These are phyloP conservation scores for Aspergillus steynii DNA, from an alignment of 495 filamentous ascomycete genomes.

Conservation along the genomic window DNA sequence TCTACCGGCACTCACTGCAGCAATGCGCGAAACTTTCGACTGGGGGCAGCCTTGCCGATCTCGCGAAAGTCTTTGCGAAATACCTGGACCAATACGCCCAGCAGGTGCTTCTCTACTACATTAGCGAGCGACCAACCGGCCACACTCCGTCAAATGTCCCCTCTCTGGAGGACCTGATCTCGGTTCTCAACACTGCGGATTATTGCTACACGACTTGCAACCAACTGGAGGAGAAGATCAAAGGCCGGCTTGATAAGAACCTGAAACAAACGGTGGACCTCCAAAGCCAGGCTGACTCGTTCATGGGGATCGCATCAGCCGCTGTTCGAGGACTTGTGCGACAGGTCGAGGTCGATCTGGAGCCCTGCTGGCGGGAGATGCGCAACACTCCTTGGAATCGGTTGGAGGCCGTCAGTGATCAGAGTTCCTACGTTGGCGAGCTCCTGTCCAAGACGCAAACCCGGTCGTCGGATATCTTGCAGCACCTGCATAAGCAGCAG, in stretches of 20 bases:
- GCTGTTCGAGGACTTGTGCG: slow-evolving; percentile 82
- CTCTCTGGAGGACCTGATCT: slow-evolving; percentile 71
- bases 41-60: slow-evolving; percentile 78
- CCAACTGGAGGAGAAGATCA: slow-evolving; percentile 93
- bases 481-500: slow-evolving; percentile 83
- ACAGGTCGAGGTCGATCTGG: slow-evolving; percentile 77
- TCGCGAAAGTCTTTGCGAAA: slow-evolving; percentile 83
- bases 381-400: slow-evolving; percentile 93
- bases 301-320: slow-evolving; percentile 91
- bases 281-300: slow-evolving; percentile 88
- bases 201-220: slow-evolving; percentile 94
- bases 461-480: slow-evolving; percentile 70
- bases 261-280: slow-evolving; percentile 77
- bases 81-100: slow-evolving; percentile 96
- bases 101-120: slow-evolving; percentile 79
- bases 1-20: slow-evolving; percentile 85
- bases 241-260: slow-evolving; percentile 77
- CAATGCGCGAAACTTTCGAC: slow-evolving; percentile 97
- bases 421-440: slow-evolving; percentile 87
- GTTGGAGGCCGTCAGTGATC: slow-evolving; percentile 92
- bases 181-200: slow-evolving; percentile 94
- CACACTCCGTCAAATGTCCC: slow-evolving; percentile 54
- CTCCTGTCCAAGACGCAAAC: slow-evolving; percentile 70
- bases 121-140: slow-evolving; percentile 59
- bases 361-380: slow-evolving; percentile 95